phyloP scores from a whole-genome alignment of 495 filamentous ascomycete genomes.

The Entonaema liquescens region DNA sequence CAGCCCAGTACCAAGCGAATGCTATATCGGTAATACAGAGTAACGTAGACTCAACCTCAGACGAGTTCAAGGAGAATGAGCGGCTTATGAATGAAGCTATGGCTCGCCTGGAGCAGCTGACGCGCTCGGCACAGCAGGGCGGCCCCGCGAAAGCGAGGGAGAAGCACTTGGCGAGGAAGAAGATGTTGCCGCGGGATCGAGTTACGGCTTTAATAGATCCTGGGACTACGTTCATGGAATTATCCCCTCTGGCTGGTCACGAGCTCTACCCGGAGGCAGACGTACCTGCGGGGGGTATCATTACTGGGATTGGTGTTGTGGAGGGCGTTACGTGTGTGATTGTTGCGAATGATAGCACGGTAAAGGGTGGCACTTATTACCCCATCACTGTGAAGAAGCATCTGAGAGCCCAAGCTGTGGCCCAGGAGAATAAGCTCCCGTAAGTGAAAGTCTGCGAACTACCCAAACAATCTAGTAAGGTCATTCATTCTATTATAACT shows the following conservation, averaged over 20 bases:
- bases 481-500: background rate
- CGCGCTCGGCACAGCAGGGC: constrained; percentile 74
- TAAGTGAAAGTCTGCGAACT: constrained; percentile 42
- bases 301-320: constrained; percentile 90
- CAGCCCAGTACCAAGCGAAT: constrained; percentile 70
- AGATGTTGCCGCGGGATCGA: constrained; percentile 94
- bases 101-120: constrained; percentile 70
- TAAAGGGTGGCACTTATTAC: constrained; percentile 99
- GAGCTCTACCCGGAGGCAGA: constrained; percentile 83
- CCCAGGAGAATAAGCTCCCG: constrained; percentile 80
- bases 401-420: constrained; percentile 89
- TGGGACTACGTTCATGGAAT: constrained; percentile 89
- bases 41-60: constrained; percentile 76
- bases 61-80: constrained; percentile 84
- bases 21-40: constrained; percentile 82
- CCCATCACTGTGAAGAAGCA: constrained; percentile 99
- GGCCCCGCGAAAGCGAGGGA: constrained; percentile 85
- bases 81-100: constrained; percentile 78
- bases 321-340: constrained; percentile 93
- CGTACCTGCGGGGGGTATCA: constrained; percentile 80
- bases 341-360: constrained; percentile 96
- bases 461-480: background rate
- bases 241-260: constrained; percentile 87
- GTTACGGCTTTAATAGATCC: constrained; percentile 88
- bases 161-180: constrained; percentile 86